Percentiles rank a stretch among this genome's conserved stretches.
phyloP scores from a whole-genome alignment of 208 protist species.

The Trichomonas tenax region DNA sequence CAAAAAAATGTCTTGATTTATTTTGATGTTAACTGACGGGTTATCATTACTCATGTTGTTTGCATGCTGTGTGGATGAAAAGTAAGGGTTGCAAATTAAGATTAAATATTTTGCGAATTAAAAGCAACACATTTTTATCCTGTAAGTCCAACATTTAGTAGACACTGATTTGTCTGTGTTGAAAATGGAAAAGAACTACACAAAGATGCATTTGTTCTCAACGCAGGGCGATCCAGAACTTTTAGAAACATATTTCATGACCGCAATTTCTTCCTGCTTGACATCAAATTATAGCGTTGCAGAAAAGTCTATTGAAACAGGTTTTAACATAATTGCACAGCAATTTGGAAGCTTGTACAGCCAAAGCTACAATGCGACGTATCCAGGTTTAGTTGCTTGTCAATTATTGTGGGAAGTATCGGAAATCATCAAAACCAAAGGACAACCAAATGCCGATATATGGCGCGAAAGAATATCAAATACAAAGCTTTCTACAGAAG shows the following conservation, averaged over 20 bases:
- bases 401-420: background rate
- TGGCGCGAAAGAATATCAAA: background rate
- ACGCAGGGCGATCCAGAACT: background rate
- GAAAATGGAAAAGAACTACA: background rate
- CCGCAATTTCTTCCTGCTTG: background rate
- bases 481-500: background rate
- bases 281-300: no score
- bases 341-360: background rate
- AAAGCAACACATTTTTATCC: no score
- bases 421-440: background rate
- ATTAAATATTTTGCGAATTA: no score
- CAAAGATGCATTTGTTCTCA: background rate
- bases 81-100: no score
- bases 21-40: no score
- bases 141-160: no score
- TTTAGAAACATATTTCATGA: background rate
- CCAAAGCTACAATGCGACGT: background rate
- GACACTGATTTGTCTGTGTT: no score
- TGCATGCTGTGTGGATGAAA: no score
- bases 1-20: no score
- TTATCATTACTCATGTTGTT: no score
- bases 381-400: background rate
- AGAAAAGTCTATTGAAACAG: background rate
- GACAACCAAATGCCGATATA: background rate
- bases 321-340: background rate